Conservation (phyloP, 2,329 filamentous ascomycete genomes). For the Xenosphaeropsis pyriputrescens region DNA sequence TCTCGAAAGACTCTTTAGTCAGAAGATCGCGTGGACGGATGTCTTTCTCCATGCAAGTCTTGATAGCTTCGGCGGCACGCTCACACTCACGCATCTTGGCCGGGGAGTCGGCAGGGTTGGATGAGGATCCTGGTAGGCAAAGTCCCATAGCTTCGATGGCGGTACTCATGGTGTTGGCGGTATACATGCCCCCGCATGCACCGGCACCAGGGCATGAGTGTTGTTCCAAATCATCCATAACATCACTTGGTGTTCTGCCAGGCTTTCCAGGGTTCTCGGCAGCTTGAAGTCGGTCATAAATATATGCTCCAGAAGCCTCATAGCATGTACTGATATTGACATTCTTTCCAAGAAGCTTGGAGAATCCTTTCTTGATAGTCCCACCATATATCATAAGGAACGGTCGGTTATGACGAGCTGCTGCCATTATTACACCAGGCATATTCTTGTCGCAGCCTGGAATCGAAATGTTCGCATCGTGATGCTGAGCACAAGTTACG, state of each 20-base stretch:
- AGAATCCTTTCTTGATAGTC: slow-evolving; percentile 79
- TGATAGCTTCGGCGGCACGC: slow-evolving; percentile 53
- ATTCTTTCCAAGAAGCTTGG: slow-evolving; percentile 54
- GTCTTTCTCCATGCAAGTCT: slow-evolving; percentile 53
- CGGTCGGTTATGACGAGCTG: slow-evolving; percentile 80
- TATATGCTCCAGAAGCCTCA: slow-evolving; percentile 72
- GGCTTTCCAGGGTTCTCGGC: slow-evolving; percentile 44
- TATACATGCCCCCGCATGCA: slow-evolving; percentile 64
- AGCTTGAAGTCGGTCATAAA: slow-evolving; percentile 64
- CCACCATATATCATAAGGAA: slow-evolving; percentile 95
- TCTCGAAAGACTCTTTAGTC: slow-evolving; percentile 55
- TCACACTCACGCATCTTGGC: slow-evolving; percentile 59
- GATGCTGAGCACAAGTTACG: slow-evolving; percentile 79
- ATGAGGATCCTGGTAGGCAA: slow-evolving; percentile 52
- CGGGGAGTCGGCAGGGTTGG: slow-evolving; percentile 51
- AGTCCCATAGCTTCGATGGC: slow-evolving; percentile 61
- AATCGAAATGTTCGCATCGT: slow-evolving; percentile 87
- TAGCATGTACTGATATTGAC: slow-evolving; percentile 87
- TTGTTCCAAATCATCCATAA: slow-evolving; percentile 62
- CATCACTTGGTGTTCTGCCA: slow-evolving; percentile 57
- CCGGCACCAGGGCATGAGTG: slow-evolving; percentile 56
- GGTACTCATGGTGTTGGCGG: slow-evolving; percentile 64
- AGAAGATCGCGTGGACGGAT: slow-evolving; percentile 54
- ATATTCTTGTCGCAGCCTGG: slow-evolving; percentile 97
- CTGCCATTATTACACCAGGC: slow-evolving; percentile 84